Evolutionary conservation across 352 stramenopile species (phyloP), one percentile per base, ranked within the genome.

Genomic region (Phytophthora citricola): DNA sequence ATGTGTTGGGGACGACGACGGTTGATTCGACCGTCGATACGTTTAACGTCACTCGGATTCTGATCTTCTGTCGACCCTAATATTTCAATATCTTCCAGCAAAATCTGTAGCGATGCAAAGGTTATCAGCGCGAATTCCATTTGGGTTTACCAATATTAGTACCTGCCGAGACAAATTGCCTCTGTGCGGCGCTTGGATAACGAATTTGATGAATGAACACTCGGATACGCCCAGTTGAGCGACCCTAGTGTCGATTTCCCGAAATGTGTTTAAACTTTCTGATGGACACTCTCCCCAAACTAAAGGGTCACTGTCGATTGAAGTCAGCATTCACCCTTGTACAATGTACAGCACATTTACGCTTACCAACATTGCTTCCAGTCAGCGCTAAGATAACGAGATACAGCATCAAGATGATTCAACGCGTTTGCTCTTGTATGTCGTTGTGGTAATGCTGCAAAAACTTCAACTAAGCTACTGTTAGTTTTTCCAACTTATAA

Each of bases 151-250:
- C 31, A 1, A 1, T 36, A 14, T 39, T 3, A 38, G 52, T 59
- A 83, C 71, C 68, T 80, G 53, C 12, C 61, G 64, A 59, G 22
- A 20, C 14, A 14, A 24, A 3, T 63, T 76, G 12, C 10, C 9
- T 48, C 5, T 2, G 15, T 46, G 27, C 0, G 59, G 55, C 5
- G 29, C 52, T 17, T 81, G 46, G 1, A 81, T 34, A 44, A 81
- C 14, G 7, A 83, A 54, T 58, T 78, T 83, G 4, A 83, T 45
- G 17, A 77, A 79, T 20, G 54, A 63, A 24, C 75, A 83, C 3
- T 46, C 22, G 0, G 38, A 6, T 15, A 64, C 15, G 27, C 76
- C 24, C 11, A 81, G 27, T 14, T 17, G 58, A 46, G 63, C 61
- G 20, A 46, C 60, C 29, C 36, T 73, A 38, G 53, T 54, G 22